Base-by-base conservation (phyloP, 225 moss, liverwort and hornwort genomes). In the Pseudoscleropodium purum region DNA sequence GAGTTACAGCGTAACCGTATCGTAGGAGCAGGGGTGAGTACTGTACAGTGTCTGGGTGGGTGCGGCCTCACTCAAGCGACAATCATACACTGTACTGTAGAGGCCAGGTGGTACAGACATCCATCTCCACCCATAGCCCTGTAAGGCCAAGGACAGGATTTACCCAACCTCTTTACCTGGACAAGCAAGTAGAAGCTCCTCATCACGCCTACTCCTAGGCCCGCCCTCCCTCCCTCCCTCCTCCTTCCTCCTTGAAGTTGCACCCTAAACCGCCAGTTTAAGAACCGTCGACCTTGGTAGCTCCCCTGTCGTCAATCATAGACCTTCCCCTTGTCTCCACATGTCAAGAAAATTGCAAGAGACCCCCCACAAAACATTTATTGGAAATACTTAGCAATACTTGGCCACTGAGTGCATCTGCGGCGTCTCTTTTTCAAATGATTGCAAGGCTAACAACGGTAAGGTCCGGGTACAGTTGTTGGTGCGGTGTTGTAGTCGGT, bases 131-230 rank as follows among this genome's bases (percentile, higher is more conserved):
- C 79, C 4, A 29, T 72, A 78, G 45, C 2, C 34, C 5, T 57
- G 85, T 81, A 81, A 87, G 87, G 92, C 69, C 21, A 21, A 85
- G 87, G 90, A 87, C 81, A 31, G 72, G 85, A 89, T 91, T 91
- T 85, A 87, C 92, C 85, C 82, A 85, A 76, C 91, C 66, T 91
- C 81, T 85, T 87, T 87, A 84, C 79, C 60, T 66, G 80, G 88
- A 86, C 79, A 80, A 82, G 66, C 30, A 79, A 83, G 67, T 31
- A 30, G 10, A 29, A 80, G 84, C 85, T 84, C 45, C 43, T 91
- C 85, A 91, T 91, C 87, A 89, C 84, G 30, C 78, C 83, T 83
- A 84, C 83, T 19, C 57, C 57, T 57, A 57, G 18, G 54, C 54
- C 18, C 15, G n/a, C n/a, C n/a, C n/a, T n/a, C n/a, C n/a, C n/a